Conservation (phyloP, 257 asterid species). For the Nicotiana tomentosiformis region DNA sequence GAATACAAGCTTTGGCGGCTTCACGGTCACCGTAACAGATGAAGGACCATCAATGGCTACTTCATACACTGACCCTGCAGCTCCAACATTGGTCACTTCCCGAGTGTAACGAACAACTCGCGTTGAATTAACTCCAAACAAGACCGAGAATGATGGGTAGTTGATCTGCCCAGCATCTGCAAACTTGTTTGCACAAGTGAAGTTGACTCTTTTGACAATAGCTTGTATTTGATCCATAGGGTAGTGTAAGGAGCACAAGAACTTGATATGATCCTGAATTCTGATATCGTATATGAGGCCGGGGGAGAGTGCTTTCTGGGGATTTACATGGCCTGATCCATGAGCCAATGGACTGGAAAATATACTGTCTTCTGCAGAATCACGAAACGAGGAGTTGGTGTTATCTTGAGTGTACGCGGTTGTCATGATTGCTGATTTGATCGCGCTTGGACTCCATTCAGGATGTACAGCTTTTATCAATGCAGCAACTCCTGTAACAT, state of each 20-base stretch:
- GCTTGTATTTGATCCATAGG: slow-evolving; percentile 35
- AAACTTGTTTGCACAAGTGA: slow-evolving; percentile 49
- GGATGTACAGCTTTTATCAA: slow-evolving; percentile 39
- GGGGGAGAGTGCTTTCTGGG: slow-evolving; percentile 35
- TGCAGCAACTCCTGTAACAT: slow-evolving; percentile 45
- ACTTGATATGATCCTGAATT: slow-evolving; percentile 27
- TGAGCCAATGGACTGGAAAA: slow-evolving; percentile 28
- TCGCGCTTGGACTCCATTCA: slow-evolving; percentile 40
- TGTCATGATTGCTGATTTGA: slow-evolving; percentile 49
- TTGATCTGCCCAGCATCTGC: slow-evolving; percentile 71
- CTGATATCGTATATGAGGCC: slow-evolving; percentile 32
- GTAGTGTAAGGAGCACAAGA: slow-evolving; percentile 43
- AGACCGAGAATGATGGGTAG: slow-evolving; percentile 74
- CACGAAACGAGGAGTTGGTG: slow-evolving; percentile 32
- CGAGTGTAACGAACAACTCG: slow-evolving; percentile 55
- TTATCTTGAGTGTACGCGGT: slow-evolving; percentile 35
- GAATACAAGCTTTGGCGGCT: slow-evolving; percentile 52
- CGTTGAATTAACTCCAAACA: slow-evolving; percentile 46
- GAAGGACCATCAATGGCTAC: slow-evolving; percentile 42
- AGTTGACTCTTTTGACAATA: slow-evolving; percentile 43
- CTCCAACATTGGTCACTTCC: slow-evolving; percentile 62
- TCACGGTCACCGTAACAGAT: slow-evolving; percentile 39
- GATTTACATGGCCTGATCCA: slow-evolving; percentile 49
- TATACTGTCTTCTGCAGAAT: slow-evolving; percentile 23
- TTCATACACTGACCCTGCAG: slow-evolving; percentile 36